phyloP scores from a whole-genome alignment of 1,139 yeast species.

The Yamadazyma aaseri region DNA sequence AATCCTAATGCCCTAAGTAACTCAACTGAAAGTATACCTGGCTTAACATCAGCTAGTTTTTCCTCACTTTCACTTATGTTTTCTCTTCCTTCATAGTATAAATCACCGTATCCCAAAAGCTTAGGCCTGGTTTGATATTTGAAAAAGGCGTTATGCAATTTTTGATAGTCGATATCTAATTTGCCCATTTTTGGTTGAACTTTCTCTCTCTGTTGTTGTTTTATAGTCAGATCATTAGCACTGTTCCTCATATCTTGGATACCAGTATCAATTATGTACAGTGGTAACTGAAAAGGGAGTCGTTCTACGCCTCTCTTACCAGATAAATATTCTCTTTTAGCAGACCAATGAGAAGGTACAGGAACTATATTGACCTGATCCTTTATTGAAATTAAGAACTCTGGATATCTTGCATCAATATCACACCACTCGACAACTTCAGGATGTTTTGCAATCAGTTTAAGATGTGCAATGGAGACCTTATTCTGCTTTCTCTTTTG shows the following conservation, averaged over 20 bases:
- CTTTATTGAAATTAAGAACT: constrained; percentile 62
- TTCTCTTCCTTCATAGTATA: constrained; percentile 79
- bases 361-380: constrained; percentile 65
- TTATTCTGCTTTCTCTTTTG: constrained; percentile 52
- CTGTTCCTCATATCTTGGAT: constrained; percentile 81
- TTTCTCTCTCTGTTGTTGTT: constrained; percentile 76
- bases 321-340: constrained; percentile 76
- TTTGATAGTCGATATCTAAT: constrained; percentile 82
- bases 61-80: constrained; percentile 42
- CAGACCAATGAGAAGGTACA: constrained; percentile 85
- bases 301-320: constrained; percentile 69
- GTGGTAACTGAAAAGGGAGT: constrained; percentile 75
- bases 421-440: constrained; percentile 86
- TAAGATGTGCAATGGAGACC: constrained; percentile 67
- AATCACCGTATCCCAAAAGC: constrained; percentile 67
- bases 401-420: constrained; percentile 81
- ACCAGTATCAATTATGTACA: constrained; percentile 78
- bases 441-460: constrained; percentile 59
- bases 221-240: constrained; percentile 51
- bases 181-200: constrained; percentile 91
- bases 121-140: constrained; percentile 75
- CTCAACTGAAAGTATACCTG: constrained; percentile 64
- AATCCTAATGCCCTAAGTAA: constrained; percentile 71
- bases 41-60: constrained; percentile 45
- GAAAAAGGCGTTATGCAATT: constrained; percentile 84